Evolutionary conservation across 306 rosid species (phyloP).

Genomic region (Rosa persica): DNA sequence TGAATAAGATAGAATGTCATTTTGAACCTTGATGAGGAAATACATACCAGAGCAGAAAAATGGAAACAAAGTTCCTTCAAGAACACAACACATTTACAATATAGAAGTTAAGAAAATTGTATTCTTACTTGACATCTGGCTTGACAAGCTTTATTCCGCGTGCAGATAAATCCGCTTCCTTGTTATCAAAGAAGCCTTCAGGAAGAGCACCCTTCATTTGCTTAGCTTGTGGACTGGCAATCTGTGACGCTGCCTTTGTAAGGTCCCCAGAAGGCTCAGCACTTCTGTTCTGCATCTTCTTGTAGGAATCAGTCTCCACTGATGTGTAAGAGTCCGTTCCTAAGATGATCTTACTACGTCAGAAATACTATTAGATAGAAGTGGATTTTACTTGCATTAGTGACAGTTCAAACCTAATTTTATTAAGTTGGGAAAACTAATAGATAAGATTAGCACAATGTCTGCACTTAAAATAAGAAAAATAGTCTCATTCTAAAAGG

Average conservation of each 20-base stretch:
- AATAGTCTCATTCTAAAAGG: neutral
- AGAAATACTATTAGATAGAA: neutral
- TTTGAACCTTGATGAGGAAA: neutral
- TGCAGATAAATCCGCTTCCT: conserved; percentile 92
- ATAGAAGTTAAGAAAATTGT: conserved; percentile 11
- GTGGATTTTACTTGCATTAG: neutral
- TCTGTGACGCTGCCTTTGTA: conserved; percentile 33
- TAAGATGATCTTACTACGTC: conserved; percentile 13
- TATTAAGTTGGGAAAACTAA: neutral
- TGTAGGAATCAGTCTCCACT: conserved; percentile 36
- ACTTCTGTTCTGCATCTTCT: conserved; percentile 31
- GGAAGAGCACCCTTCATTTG: conserved; percentile 79
- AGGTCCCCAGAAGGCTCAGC: conserved; percentile 34
- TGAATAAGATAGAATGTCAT: neutral
- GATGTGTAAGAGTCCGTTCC: conserved; percentile 41
- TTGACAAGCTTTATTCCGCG: conserved; percentile 85
- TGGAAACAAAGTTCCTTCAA: neutral
- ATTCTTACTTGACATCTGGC: conserved; percentile 87
- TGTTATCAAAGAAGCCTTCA: conserved; percentile 95
- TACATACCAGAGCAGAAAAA: neutral
- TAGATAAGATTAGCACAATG: neutral
- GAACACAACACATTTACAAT: neutral
- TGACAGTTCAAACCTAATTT: neutral
- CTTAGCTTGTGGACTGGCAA: conserved; percentile 50
- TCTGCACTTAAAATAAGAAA: neutral